Percentiles rank a stretch among this genome's conserved stretches.
Conservation (phyloP, 208 protist genomes). For the Herpetomonas tarakana region DNA sequence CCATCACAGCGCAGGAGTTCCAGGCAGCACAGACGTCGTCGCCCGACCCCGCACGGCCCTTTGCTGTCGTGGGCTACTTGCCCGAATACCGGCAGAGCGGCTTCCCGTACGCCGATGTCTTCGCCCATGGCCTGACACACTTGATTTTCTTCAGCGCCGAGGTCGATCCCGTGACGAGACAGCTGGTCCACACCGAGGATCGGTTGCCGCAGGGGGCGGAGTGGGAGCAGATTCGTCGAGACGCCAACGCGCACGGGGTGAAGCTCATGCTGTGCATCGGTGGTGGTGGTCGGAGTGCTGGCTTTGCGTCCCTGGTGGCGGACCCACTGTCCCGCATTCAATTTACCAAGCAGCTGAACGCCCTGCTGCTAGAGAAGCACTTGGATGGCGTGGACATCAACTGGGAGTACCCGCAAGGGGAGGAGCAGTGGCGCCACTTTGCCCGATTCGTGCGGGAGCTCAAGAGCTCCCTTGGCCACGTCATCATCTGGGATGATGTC, state of each 20-base stretch:
- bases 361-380: slow-evolving; percentile 21
- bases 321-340: slow-evolving; percentile 12
- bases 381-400: slow-evolving; percentile 79
- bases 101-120: slow-evolving; percentile 47
- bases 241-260: slow-evolving; percentile 35
- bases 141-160: slow-evolving; percentile 77
- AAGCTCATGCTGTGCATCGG: slow-evolving; percentile 66
- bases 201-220: slow-evolving; percentile 33
- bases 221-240: slow-evolving; percentile 27
- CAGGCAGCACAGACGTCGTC: not conserved
- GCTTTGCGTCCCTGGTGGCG: slow-evolving; percentile 35
- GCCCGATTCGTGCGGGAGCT: slow-evolving; percentile 31
- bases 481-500: not conserved
- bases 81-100: slow-evolving; percentile 55
- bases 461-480: slow-evolving; percentile 16
- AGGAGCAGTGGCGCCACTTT: slow-evolving; percentile 41
- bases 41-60: slow-evolving; percentile 9
- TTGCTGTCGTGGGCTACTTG: slow-evolving; percentile 68
- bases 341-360: slow-evolving; percentile 34
- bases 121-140: slow-evolving; percentile 55
- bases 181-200: slow-evolving; percentile 29
- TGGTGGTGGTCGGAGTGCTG: slow-evolving; percentile 49
- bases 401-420: slow-evolving; percentile 62
- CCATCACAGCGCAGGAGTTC: not conserved
- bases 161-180: slow-evolving; percentile 26